These are phyloP conservation scores for Wickerhamiella kurtzmanii DNA, from an alignment of 805 yeast genomes.

Conservation along the genomic window DNA sequence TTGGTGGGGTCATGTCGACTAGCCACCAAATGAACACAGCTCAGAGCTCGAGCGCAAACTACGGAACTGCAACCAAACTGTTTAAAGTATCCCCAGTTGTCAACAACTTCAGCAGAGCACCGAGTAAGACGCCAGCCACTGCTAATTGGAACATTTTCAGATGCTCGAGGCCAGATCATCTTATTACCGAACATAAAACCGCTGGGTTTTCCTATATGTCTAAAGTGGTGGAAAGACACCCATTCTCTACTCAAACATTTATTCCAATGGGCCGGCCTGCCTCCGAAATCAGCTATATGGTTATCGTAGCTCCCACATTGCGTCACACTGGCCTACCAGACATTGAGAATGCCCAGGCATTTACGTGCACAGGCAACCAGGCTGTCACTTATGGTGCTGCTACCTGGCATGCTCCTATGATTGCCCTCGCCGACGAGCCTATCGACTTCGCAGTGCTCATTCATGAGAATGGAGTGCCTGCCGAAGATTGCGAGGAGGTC, in stretches of 20 bases:
- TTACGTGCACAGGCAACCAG: constrained; percentile 67
- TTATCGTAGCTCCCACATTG: constrained; percentile 51
- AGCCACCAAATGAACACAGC: constrained; percentile 48
- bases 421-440: constrained; percentile 48
- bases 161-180: constrained; percentile 61
- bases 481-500: constrained; percentile 75
- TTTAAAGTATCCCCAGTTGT: constrained; percentile 56
- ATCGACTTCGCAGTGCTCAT: constrained; percentile 81
- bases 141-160: constrained; percentile 77
- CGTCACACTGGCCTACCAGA: constrained; percentile 40
- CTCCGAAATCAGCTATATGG: constrained; percentile 46
- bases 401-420: constrained; percentile 96
- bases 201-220: constrained; percentile 30
- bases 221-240: constrained; percentile 80
- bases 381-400: constrained; percentile 77
- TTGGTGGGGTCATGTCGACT: constrained; percentile 69
- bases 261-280: constrained; percentile 68
- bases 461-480: constrained; percentile 66
- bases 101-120: constrained; percentile 37
- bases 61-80: constrained; percentile 83
- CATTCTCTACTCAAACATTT: constrained; percentile 77
- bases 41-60: constrained; percentile 51
- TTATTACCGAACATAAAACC: constrained; percentile 27
- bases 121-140: constrained; percentile 34
- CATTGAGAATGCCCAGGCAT: constrained; percentile 41